Percentiles rank a stretch among this genome's conserved stretches.
Conservation (phyloP, 2,329 filamentous ascomycete species). For the Aspergillus sp. region DNA sequence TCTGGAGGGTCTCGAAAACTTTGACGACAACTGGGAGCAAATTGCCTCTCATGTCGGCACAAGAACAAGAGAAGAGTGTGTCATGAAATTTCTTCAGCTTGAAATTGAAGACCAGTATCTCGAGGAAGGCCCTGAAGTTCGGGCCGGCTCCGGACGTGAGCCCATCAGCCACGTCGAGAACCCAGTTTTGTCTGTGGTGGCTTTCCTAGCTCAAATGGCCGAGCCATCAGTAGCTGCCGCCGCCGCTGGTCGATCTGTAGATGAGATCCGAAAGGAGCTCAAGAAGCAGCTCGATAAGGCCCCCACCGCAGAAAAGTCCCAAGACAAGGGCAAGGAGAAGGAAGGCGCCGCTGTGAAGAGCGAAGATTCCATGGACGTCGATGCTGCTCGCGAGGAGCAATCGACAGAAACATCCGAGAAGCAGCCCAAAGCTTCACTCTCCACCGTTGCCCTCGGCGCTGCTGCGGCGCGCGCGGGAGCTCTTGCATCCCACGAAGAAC, state of each 20-base stretch:
- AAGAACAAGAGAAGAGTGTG: constrained; percentile 90
- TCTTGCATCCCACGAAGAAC: constrained; percentile 92
- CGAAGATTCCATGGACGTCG: constrained; percentile 62
- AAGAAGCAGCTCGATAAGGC: constrained; percentile 73
- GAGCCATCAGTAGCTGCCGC: constrained; percentile 89
- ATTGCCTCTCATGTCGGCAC: constrained; percentile 91
- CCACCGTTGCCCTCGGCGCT: constrained; percentile 80
- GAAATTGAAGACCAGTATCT: constrained; percentile 98
- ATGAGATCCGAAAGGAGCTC: constrained; percentile 78
- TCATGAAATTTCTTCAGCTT: constrained; percentile 91
- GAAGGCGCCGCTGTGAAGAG: constrained; percentile 50
- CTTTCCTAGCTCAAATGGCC: constrained; percentile 86
- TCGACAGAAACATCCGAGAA: constrained; percentile 37
- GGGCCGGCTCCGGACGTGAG: constrained; percentile 72
- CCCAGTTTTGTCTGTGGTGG: constrained; percentile 93
- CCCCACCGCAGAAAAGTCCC: constrained; percentile 45
- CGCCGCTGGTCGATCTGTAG: constrained; percentile 82
- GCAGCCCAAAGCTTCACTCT: constrained; percentile 50
- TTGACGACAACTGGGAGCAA: constrained; percentile 93
- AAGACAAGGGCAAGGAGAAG: constrained; percentile 52
- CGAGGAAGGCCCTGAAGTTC: constrained; percentile 70
- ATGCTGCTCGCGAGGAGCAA: constrained; percentile 36
- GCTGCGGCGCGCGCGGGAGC: constrained; percentile 83
- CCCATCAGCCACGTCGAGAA: constrained; percentile 94
- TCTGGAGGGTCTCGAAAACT: constrained; percentile 86